A percentile compares a stretch with the other conserved stretches of the same genome.
phyloP scores from a whole-genome alignment of 805 yeast genomes.

The Spathaspora boniae region DNA sequence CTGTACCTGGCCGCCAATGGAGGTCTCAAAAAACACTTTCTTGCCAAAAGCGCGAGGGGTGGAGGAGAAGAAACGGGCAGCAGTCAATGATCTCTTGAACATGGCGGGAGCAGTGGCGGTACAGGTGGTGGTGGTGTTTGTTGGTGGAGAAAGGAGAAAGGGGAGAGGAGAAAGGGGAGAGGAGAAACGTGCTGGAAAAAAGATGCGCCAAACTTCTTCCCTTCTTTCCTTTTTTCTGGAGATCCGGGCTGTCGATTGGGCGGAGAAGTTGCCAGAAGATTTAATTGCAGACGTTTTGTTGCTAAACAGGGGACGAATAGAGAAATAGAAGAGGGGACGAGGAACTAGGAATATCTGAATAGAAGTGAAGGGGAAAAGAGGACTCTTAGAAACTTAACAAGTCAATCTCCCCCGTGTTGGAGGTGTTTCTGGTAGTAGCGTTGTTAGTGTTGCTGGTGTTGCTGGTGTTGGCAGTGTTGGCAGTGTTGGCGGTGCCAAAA shows the following conservation, averaged over 20 bases:
- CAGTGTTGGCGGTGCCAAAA: constrained; percentile 16
- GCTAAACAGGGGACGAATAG: neutral
- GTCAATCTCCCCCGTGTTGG: constrained; percentile 41
- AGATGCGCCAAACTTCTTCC: neutral
- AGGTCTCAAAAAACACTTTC: constrained; percentile 56
- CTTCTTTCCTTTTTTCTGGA: neutral
- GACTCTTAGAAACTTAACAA: constrained; percentile 42
- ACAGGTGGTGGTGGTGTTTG: constrained; percentile 13
- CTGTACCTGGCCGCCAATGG: constrained; percentile 50
- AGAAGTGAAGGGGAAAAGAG: constrained; percentile 1
- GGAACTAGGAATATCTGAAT: neutral
- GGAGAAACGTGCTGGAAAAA: neutral
- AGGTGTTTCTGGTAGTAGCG: constrained; percentile 13
- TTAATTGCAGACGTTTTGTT: no score
- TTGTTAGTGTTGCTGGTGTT: constrained; percentile 9
- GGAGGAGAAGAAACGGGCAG: constrained; percentile 49
- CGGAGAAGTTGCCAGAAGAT: no score
- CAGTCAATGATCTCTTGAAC: constrained; percentile 18
- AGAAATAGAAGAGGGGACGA: neutral
- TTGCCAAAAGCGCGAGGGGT: constrained; percentile 44
- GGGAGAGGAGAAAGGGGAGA: neutral
- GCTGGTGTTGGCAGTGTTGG: constrained; percentile 6
- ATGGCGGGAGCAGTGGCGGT: no score
- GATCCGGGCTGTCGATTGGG: neutral
- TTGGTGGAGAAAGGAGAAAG: neutral